Evolutionary conservation across 495 filamentous ascomycete genomes (phyloP).

Genomic region (Talaromyces proteolyticus): DNA sequence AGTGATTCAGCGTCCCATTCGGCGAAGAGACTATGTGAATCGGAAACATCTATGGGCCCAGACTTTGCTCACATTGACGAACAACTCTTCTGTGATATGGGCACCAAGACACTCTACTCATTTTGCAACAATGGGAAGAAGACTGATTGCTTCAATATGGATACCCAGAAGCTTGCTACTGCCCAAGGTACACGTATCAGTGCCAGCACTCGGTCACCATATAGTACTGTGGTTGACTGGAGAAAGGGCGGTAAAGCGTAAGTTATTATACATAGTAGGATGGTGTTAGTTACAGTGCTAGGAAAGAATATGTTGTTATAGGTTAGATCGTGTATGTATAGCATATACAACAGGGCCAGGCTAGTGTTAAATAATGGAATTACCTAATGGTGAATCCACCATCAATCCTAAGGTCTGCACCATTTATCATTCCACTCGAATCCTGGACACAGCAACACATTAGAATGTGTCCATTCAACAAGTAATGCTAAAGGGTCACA

Average conservation of each 20-base stretch:
- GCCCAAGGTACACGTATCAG: background rate
- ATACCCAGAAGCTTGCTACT: background rate
- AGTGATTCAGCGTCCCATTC: background rate
- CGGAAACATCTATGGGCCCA: background rate
- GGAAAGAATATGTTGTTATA: too few relatives aligned
- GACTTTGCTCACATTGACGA: background rate
- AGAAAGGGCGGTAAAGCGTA: background rate
- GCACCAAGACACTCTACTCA: background rate
- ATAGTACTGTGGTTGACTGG: background rate
- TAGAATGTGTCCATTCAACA: background rate
- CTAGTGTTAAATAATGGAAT: background rate
- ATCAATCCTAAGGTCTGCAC: constrained; percentile 36
- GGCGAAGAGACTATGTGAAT: background rate
- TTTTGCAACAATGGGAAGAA: background rate
- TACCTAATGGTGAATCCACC: constrained; percentile 34
- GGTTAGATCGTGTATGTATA: too few relatives aligned
- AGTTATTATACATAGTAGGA: too few relatives aligned
- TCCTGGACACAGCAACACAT: constrained; percentile 15
- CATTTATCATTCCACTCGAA: constrained; percentile 39
- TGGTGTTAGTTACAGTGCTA: too few relatives aligned
- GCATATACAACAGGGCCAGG: too few relatives aligned
- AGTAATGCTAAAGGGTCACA: constrained; percentile 6
- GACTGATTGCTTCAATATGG: background rate
- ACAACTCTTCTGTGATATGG: background rate
- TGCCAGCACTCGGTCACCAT: background rate